A percentile compares a stretch with the other conserved stretches of the same genome.
Conservation (phyloP, 2,329 filamentous ascomycete species). For the Diaporthe sp. region DNA sequence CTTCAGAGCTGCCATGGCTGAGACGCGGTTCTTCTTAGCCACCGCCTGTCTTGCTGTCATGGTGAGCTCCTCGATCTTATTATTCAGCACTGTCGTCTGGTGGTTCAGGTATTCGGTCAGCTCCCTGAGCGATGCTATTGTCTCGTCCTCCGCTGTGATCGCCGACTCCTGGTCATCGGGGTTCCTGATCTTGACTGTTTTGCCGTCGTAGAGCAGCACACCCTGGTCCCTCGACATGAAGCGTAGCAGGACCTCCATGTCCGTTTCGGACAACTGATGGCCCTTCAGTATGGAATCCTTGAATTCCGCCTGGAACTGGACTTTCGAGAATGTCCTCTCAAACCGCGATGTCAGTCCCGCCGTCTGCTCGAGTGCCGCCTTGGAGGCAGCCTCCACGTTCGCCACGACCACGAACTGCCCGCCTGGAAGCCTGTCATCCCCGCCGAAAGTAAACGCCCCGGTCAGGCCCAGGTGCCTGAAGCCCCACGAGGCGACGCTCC, state of each 20-base stretch:
- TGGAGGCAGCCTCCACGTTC: constrained; percentile 72
- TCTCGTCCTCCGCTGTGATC: constrained; percentile 83
- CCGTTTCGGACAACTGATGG: constrained; percentile 69
- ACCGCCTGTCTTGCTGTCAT: constrained; percentile 79
- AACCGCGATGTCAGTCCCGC: constrained; percentile 64
- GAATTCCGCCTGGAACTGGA: constrained; percentile 74
- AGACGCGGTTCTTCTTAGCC: constrained; percentile 77
- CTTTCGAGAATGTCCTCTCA: constrained; percentile 77
- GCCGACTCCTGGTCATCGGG: constrained; percentile 58
- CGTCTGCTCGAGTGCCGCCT: constrained; percentile 64
- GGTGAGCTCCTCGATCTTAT: constrained; percentile 76
- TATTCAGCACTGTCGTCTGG: constrained; percentile 77
- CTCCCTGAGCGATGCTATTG: constrained; percentile 87
- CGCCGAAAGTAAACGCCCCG: constrained; percentile 55
- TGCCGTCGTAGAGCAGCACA: constrained; percentile 70
- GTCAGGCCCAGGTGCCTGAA: constrained; percentile 77
- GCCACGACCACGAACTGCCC: constrained; percentile 76
- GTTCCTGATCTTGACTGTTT: constrained; percentile 81
- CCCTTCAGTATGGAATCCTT: constrained; percentile 64
- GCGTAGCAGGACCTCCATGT: constrained; percentile 78
- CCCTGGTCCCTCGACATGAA: constrained; percentile 79
- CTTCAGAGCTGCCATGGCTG: constrained; percentile 83
- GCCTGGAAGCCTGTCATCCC: constrained; percentile 69
- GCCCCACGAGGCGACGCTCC: constrained; percentile 82
- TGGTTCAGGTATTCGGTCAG: constrained; percentile 81